These are phyloP conservation scores for Neoboletus brunneissimus DNA, from an alignment of 768 basidiomycete species.

Conservation along the genomic window DNA sequence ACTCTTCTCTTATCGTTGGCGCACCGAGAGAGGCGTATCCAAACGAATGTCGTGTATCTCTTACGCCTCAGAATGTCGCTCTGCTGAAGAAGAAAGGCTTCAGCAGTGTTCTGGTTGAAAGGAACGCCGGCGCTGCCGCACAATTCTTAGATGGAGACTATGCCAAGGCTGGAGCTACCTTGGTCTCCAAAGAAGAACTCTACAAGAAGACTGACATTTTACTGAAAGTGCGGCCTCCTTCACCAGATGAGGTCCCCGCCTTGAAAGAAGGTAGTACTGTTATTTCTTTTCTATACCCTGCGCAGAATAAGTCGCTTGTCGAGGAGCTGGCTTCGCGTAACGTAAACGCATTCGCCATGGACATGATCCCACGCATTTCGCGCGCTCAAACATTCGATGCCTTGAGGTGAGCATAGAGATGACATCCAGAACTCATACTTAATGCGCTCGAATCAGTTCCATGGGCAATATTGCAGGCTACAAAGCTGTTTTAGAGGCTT, in stretches of 20 bases:
- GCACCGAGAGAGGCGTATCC: constrained; percentile 76
- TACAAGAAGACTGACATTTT: constrained; percentile 70
- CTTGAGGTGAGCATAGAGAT: constrained; percentile 52
- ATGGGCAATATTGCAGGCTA: constrained; percentile 97
- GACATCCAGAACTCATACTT: background rate
- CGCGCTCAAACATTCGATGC: constrained; percentile 90
- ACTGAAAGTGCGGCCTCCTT: constrained; percentile 82
- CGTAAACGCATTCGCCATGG: constrained; percentile 83
- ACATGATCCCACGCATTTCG: constrained; percentile 88
- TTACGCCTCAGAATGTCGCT: constrained; percentile 77
- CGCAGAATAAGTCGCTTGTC: constrained; percentile 74
- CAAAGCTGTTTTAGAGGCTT: constrained; percentile 87
- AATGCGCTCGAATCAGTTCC: constrained; percentile 46
- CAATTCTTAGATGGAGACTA: constrained; percentile 85
- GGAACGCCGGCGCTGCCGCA: constrained; percentile 64
- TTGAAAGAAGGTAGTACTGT: constrained; percentile 75
- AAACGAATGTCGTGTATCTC: constrained; percentile 74
- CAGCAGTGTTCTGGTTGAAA: constrained; percentile 66
- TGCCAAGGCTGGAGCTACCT: constrained; percentile 69
- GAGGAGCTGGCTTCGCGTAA: constrained; percentile 64
- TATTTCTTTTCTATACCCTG: constrained; percentile 81
- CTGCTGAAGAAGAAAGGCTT: constrained; percentile 84
- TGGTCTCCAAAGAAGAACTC: constrained; percentile 73
- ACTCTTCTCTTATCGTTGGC: constrained; percentile 71
- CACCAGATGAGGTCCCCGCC: constrained; percentile 48